Conservation (phyloP, 345 rosid genomes). For the Adansonia digitata region DNA sequence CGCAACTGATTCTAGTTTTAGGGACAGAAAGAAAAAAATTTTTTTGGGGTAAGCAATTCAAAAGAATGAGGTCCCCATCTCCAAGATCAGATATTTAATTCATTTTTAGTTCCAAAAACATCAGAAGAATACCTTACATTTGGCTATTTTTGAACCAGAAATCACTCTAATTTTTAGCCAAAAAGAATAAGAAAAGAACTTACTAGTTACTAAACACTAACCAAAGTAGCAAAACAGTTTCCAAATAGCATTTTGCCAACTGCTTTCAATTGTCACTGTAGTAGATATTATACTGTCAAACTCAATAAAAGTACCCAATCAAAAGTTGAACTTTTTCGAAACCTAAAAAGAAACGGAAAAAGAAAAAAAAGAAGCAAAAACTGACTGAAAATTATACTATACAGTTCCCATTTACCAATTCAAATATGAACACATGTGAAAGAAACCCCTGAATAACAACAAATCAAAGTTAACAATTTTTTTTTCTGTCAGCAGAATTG, state of each 20-base stretch:
- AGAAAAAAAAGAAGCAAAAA: background rate
- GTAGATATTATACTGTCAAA: background rate
- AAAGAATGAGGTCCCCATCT: slow-evolving; percentile 1
- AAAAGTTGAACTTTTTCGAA: slow-evolving; percentile 8
- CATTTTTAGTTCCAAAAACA: slow-evolving; percentile 1
- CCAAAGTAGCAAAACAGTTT: background rate
- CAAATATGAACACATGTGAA: background rate
- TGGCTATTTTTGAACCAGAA: slow-evolving; percentile 7
- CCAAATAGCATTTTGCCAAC: background rate
- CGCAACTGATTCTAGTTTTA: slow-evolving; percentile 6
- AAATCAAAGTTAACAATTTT: background rate
- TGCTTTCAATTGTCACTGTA: slow-evolving; percentile 1
- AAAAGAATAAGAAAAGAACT: background rate
- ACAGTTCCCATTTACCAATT: background rate
- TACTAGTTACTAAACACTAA: background rate
- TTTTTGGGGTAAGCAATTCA: background rate
- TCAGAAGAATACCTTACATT: background rate
- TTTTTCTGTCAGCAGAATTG: background rate
- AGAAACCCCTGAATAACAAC: background rate
- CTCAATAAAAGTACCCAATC: slow-evolving; percentile 6
- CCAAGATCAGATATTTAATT: background rate
- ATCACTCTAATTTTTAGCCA: background rate
- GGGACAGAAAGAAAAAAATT: background rate
- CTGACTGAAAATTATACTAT: background rate
- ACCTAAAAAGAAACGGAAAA: background rate